Base-by-base conservation (phyloP, 2,329 filamentous ascomycete genomes). In the Trichoderma lentiforme region DNA sequence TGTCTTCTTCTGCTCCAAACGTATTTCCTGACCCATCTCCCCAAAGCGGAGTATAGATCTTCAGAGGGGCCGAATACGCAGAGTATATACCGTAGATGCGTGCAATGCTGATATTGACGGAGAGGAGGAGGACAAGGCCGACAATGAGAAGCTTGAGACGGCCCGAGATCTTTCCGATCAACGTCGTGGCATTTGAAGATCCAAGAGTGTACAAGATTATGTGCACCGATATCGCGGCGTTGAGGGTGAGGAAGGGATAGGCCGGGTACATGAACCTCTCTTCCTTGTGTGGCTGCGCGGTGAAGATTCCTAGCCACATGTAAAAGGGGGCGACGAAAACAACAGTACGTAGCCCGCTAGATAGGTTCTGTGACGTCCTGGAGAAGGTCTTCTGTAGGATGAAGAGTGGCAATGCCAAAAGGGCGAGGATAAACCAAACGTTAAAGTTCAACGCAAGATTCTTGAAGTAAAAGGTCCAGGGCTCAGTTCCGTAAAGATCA, bases 241-340 rank as follows among this genome's bases (percentile, higher is more conserved):
- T 98, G 43, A 99, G 86, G 0, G 93, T 92, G 47, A 99, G 86
- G 74, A 95, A 94, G 1, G 96, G 96, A 78, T 99, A 99, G 2
- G 90, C 93, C 0, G 96, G 96, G 78, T 97, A 99, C 95, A 99
- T 98, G 84, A 99, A 99, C 7, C 96, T 88, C 82, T 99, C 96
- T 80, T 99, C 96, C 79, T 99, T 99, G 83, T 99, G 96, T 18
- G 96, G 93, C 79, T 99, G 96, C 9, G 92, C 80, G 0, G 93
- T 95, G 83, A 99, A 98, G 74, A 98, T 96, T 4, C 83, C 88
- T 32, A 99, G 87, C 96, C 96, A 99, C 79, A 98, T 87, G 80
- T 98, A 99, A 81, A 98, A 97, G 0, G 96, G 96, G 0, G 89
- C 83, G 69, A 95, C 85, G 75, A 97, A 93, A 24, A 95, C 88